A percentile compares a stretch with the other conserved stretches of the same genome.
Conservation (phyloP, 2,329 filamentous ascomycete species). For the Colletotrichum limetticola region DNA sequence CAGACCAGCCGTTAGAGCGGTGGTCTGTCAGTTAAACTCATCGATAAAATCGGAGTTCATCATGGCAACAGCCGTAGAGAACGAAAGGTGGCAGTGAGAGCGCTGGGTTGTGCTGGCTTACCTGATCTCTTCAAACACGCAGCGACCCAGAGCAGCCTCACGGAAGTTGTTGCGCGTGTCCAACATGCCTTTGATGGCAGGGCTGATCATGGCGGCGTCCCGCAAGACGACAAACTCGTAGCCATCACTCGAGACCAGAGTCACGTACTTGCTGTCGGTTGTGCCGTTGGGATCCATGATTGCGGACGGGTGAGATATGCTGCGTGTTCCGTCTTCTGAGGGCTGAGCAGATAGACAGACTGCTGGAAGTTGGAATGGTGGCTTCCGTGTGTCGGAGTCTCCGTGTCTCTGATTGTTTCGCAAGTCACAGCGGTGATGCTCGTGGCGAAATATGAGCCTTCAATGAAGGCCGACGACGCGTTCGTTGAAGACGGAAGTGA, state of each 20-base stretch:
- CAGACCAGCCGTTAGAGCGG: slow-evolving; percentile 51
- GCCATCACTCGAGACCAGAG: slow-evolving; percentile 79
- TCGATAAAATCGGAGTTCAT: slow-evolving; percentile 44
- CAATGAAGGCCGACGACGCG: slow-evolving; percentile 16
- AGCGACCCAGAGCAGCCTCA: slow-evolving; percentile 73
- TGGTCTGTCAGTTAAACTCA: slow-evolving; percentile 61
- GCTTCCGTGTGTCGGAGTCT: neutral
- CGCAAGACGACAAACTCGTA: slow-evolving; percentile 82
- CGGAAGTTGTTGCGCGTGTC: slow-evolving; percentile 75
- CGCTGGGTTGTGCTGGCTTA: slow-evolving; percentile 52
- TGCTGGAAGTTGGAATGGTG: neutral
- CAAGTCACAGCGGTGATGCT: neutral
- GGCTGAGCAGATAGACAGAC: neutral
- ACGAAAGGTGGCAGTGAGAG: neutral
- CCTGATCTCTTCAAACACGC: slow-evolving; percentile 79
- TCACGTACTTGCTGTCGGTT: slow-evolving; percentile 73
- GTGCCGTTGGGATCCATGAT: slow-evolving; percentile 26
- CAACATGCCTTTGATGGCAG: slow-evolving; percentile 79
- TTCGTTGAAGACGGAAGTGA: neutral
- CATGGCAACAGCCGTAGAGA: slow-evolving; percentile 40
- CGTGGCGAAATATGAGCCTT: slow-evolving; percentile 4
- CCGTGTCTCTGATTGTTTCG: neutral
- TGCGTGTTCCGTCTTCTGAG: neutral
- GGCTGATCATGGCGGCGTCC: slow-evolving; percentile 76
- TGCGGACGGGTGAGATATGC: neutral